These are phyloP conservation scores for Amphirosellinia nigrospora DNA, from an alignment of 495 filamentous ascomycete species.

Conservation along the genomic window DNA sequence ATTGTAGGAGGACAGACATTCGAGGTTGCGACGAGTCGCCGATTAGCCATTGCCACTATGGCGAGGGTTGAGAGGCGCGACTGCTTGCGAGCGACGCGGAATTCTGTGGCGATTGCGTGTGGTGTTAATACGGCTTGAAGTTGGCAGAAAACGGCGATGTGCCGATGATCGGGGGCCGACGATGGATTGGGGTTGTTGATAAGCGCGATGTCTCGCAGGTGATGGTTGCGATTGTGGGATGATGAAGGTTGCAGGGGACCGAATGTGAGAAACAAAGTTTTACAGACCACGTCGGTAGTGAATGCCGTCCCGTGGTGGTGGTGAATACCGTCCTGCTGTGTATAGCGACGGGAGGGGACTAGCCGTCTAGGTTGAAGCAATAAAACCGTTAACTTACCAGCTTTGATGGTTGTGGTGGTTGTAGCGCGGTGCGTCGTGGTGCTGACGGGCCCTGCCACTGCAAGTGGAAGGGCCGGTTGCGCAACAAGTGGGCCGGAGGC, in stretches of 20 bases:
- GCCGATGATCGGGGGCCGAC: slow-evolving; percentile 23
- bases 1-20: slow-evolving; percentile 36
- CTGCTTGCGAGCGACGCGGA: slow-evolving; percentile 39
- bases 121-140: slow-evolving; percentile 16
- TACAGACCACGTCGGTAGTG: not conserved
- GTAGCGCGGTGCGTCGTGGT: slow-evolving; percentile 9
- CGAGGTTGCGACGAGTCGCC: slow-evolving; percentile 40
- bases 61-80: slow-evolving; percentile 53
- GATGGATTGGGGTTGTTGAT: not conserved
- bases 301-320: too few species aligned
- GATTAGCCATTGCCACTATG: slow-evolving; percentile 58
- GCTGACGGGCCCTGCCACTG: slow-evolving; percentile 10
- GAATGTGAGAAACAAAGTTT: not conserved
- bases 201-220: slow-evolving; percentile 11
- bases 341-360: slow-evolving; percentile 9
- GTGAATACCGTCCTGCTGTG: too few species aligned
- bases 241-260: not conserved
- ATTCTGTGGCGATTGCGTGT: slow-evolving; percentile 20
- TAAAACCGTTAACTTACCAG: slow-evolving; percentile 22
- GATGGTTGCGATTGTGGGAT: not conserved
- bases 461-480: slow-evolving; percentile 27
- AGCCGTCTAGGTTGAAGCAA: slow-evolving; percentile 21
- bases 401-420: slow-evolving; percentile 21
- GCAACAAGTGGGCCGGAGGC: slow-evolving; percentile 34
- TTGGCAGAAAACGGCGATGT: not conserved